phyloP scores from a whole-genome alignment of 495 filamentous ascomycete genomes.

The Baudoinia panamericana region DNA sequence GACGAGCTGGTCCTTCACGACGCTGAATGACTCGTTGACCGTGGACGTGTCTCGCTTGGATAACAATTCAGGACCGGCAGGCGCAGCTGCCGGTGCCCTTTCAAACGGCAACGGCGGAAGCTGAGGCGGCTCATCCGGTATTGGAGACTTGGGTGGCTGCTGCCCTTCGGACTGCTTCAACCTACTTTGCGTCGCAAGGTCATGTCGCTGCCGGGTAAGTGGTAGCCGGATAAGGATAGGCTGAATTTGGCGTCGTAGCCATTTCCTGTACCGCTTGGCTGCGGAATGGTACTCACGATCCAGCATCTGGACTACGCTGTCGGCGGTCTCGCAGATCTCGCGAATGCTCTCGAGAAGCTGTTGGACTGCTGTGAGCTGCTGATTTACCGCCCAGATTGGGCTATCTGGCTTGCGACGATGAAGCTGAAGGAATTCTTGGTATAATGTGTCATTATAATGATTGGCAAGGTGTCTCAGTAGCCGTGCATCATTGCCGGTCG shows the following conservation, averaged over 20 bases:
- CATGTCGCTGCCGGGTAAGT: too few relatives aligned
- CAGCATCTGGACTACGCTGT: neutral
- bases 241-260: too few relatives aligned
- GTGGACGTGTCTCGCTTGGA: too few relatives aligned
- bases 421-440: constrained; percentile 1
- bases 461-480: constrained; percentile 3
- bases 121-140: neutral
- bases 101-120: constrained; percentile 6
- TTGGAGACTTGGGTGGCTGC: neutral
- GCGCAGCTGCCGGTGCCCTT: too few relatives aligned
- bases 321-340: neutral
- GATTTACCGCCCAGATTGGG: neutral
- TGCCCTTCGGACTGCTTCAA: too few relatives aligned
- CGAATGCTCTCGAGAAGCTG: neutral
- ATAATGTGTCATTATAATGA: constrained; percentile 7
- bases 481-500: constrained; percentile 9
- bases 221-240: too few relatives aligned
- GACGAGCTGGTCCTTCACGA: constrained; percentile 9
- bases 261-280: too few relatives aligned
- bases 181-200: too few relatives aligned
- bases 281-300: neutral
- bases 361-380: constrained; percentile 2
- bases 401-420: neutral
- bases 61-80: too few relatives aligned
- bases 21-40: constrained; percentile 10